Percentiles rank a stretch among this genome's conserved stretches.
phyloP scores from a whole-genome alignment of 768 basidiomycete genomes.

The Zangia roseola region DNA sequence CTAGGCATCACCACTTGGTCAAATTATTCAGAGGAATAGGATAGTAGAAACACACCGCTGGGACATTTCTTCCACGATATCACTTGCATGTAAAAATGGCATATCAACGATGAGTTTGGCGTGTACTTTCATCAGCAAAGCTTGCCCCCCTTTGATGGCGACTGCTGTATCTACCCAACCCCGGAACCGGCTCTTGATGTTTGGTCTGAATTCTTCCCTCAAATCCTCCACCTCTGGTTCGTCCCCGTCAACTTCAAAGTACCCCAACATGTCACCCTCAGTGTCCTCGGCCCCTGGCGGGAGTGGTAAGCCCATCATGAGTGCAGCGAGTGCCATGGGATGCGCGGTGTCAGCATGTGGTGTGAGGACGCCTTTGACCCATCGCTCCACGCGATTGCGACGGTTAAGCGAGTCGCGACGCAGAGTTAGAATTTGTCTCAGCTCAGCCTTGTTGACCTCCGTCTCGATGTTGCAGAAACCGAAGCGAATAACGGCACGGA shows the following conservation, averaged over 20 bases:
- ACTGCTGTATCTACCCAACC: constrained; percentile 50
- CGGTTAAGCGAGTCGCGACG: constrained; percentile 39
- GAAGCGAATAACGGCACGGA: constrained; percentile 42
- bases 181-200: constrained; percentile 54
- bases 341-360: constrained; percentile 37
- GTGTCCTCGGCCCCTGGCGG: constrained; percentile 36
- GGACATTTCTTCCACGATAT: constrained; percentile 58
- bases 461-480: constrained; percentile 50
- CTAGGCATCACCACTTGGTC: constrained; percentile 30
- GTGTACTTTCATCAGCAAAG: constrained; percentile 42
- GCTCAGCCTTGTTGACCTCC: constrained; percentile 37
- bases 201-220: constrained; percentile 59
- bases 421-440: constrained; percentile 47
- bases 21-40: neutral
- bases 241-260: constrained; percentile 48
- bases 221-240: constrained; percentile 62
- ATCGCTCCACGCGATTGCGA: constrained; percentile 46
- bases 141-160: constrained; percentile 38
- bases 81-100: constrained; percentile 53
- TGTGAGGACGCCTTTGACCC: constrained; percentile 50
- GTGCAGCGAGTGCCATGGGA: constrained; percentile 62
- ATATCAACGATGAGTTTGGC: constrained; percentile 46
- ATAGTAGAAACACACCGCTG: constrained; percentile 37
- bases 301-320: constrained; percentile 57
- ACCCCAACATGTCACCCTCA: constrained; percentile 47